Evolutionary conservation across 768 basidiomycete genomes (phyloP), one percentile per base, ranked within the genome.

Genomic region (Mycena rebaudengoi): DNA sequence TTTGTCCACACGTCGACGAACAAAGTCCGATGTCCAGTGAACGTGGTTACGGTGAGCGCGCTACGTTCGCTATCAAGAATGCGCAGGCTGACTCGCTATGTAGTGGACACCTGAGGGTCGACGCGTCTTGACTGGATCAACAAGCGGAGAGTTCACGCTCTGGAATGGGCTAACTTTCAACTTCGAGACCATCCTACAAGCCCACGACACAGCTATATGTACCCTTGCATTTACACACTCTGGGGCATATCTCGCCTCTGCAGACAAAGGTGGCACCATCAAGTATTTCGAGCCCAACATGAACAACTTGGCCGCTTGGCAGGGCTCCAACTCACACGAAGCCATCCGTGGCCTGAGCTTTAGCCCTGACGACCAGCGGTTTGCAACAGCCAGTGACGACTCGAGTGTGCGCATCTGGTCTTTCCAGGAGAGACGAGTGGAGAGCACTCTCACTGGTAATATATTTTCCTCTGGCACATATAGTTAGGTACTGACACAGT

Each of bases 111-210:
- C 98, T 1, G 97, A 99, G 79, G 95, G 91, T 57, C 86, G 98
- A 30, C 89, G 98, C 3, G 84, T 99, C 21, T 80, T 99, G 46
- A 99, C 98, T 3, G 98, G 98, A 18, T 96, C 96, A 12, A 95
- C 96, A 21, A 95, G 92, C 65, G 98, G 98, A 45, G 98, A 99
- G 79, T 98, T 99, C 78, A 99, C 97, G 1, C 86, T 99, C 7
- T 99, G 98, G 98, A 99, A 99, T 69, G 97, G 97, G 26, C 84
- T 97, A 23, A 98, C 98, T 0, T 99, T 99, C 88, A 99, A 99
- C 79, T 99, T 99, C 73, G 98, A 99, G 77, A 98, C 97, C 0
- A 98, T 99, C 69, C 86, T 99, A n/a, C 97, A 98, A 79, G 97
- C 96, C 1, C 98, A 99, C 77, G 98, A 99, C 73, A 90, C 91